Evolutionary conservation across 345 rosid genomes (phyloP).

Genomic region (Microthlaspi erraticum): DNA sequence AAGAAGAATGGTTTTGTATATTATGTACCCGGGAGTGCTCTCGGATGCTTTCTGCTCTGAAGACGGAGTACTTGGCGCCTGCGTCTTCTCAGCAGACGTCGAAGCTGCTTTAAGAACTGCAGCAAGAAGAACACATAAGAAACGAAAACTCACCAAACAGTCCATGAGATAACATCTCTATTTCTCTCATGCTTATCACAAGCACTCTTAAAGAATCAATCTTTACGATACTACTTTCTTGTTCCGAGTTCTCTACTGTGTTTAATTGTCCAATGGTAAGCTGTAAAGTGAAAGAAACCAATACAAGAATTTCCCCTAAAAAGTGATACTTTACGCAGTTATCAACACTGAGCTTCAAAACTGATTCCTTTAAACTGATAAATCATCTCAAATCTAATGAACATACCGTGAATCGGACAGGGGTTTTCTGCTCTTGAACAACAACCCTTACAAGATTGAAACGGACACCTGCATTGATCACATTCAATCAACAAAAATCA

Average conservation of each 20-base stretch:
- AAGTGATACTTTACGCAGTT: neutral
- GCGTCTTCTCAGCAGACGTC: slow-evolving; percentile 71
- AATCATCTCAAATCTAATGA: neutral
- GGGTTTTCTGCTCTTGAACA: slow-evolving; percentile 95
- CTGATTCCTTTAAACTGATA: neutral
- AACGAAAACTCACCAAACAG: slow-evolving; percentile 1
- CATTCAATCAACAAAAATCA: slow-evolving; percentile 30
- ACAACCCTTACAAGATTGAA: slow-evolving; percentile 94
- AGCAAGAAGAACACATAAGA: slow-evolving; percentile 33
- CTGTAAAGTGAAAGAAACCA: slow-evolving; percentile 7
- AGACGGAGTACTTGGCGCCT: slow-evolving; percentile 63
- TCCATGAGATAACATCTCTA: slow-evolving; percentile 10
- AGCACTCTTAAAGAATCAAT: neutral
- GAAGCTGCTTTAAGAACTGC: slow-evolving; percentile 88
- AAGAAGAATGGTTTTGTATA: neutral
- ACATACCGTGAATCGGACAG: slow-evolving; percentile 90
- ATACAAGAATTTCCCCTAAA: neutral
- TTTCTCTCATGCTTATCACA: slow-evolving; percentile 1
- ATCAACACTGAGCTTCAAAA: neutral
- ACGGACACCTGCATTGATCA: slow-evolving; percentile 77
- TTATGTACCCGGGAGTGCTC: slow-evolving; percentile 53
- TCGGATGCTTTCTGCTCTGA: slow-evolving; percentile 77
- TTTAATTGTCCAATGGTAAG: neutral
- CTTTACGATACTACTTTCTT: neutral
- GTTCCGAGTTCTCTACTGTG: neutral